A percentile compares a stretch with the other conserved stretches of the same genome.
phyloP scores from a whole-genome alignment of 371 early-diverging fungal genomes.

The Mortierella sp. region DNA sequence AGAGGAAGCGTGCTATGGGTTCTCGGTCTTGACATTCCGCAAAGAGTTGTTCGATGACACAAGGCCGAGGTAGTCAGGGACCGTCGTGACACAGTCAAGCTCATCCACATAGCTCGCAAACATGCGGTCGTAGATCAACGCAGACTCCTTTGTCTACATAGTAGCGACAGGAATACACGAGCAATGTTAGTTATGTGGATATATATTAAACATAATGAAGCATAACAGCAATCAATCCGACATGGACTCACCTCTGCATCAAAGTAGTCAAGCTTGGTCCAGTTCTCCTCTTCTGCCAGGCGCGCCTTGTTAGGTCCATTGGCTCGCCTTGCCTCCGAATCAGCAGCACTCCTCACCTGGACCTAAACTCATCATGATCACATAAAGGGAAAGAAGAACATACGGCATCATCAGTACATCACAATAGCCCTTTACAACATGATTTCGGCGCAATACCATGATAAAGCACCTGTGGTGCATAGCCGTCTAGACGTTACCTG shows the following conservation, averaged over 20 bases:
- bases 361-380: constrained; percentile 20
- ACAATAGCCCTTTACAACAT: too few species aligned
- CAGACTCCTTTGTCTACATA: constrained; percentile 60
- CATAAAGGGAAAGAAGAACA: background rate
- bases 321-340: constrained; percentile 45
- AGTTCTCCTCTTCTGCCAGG: constrained; percentile 84
- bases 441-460: too few species aligned
- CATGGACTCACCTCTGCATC: constrained; percentile 66
- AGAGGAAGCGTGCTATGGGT: background rate
- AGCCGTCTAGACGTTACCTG: constrained; percentile 57
- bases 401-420: too few species aligned
- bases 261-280: constrained; percentile 79
- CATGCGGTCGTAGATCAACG: constrained; percentile 61
- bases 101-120: constrained; percentile 60
- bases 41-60: constrained; percentile 50
- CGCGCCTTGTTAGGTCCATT: constrained; percentile 58
- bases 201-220: background rate
- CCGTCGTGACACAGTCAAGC: constrained; percentile 59
- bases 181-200: too few species aligned
- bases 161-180: background rate
- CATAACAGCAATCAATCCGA: background rate
- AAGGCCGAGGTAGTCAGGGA: constrained; percentile 58
- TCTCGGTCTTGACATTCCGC: constrained; percentile 35
- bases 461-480: background rate
- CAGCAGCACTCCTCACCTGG: constrained; percentile 55